These are phyloP conservation scores for Pythium scleroteichum DNA, from an alignment of 352 stramenopile species.

Conservation along the genomic window DNA sequence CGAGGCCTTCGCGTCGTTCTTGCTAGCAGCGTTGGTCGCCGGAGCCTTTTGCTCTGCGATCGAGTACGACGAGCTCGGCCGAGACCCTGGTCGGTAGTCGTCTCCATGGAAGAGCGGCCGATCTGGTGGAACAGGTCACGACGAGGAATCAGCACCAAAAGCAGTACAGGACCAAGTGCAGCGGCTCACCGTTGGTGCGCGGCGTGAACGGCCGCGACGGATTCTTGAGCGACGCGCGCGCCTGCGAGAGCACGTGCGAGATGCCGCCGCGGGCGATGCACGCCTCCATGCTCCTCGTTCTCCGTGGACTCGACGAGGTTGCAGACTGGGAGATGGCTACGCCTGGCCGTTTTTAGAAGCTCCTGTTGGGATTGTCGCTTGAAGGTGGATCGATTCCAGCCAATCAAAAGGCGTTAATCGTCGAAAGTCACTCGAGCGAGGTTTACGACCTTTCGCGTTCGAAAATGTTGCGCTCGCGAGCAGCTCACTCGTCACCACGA, in stretches of 20 bases:
- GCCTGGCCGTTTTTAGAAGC: too few relatives aligned
- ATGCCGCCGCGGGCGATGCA: conserved; percentile 76
- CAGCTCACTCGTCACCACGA: too few relatives aligned
- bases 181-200: conserved; percentile 38
- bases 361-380: too few relatives aligned
- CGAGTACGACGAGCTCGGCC: conserved; percentile 69
- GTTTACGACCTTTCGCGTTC: too few relatives aligned
- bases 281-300: conserved; percentile 49
- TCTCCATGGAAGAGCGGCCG: conserved; percentile 75
- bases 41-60: conserved; percentile 43
- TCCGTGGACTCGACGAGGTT: background rate
- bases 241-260: conserved; percentile 78
- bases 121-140: too few relatives aligned
- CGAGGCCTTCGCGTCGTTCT: conserved; percentile 5
- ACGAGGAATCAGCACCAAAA: too few relatives aligned
- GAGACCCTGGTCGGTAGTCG: conserved; percentile 67
- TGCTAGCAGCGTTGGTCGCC: conserved; percentile 14
- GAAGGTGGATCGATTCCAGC: too few relatives aligned
- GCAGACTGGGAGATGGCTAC: too few relatives aligned
- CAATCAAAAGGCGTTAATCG: too few relatives aligned
- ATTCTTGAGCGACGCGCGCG: conserved; percentile 77
- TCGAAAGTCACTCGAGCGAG: too few relatives aligned
- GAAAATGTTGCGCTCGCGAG: too few relatives aligned
- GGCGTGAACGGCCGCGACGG: conserved; percentile 81
- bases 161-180: too few relatives aligned